Percentiles rank a stretch among this genome's conserved stretches.
Evolutionary conservation across 2,329 filamentous ascomycete genomes (phyloP).

Genomic region (Corniculantispora saksenae): DNA sequence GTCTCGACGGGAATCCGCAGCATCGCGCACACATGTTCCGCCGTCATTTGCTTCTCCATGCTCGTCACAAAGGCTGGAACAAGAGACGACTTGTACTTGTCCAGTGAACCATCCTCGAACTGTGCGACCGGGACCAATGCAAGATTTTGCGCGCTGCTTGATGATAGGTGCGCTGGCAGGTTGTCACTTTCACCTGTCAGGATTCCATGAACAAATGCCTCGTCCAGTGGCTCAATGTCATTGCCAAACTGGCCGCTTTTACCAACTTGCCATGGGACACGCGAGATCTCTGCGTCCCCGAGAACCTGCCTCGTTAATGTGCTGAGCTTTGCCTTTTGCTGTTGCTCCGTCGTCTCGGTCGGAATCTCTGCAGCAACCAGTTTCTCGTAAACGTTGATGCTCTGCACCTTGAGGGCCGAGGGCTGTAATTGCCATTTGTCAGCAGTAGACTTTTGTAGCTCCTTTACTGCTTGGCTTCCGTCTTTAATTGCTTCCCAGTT

Average conservation of each 20-base stretch:
- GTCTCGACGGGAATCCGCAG: conserved; percentile 20
- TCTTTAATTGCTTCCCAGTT: conserved; percentile 21
- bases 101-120: conserved; percentile 43
- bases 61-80: conserved; percentile 15
- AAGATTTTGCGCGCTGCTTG: neutral
- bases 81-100: conserved; percentile 16
- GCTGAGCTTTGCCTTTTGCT: neutral
- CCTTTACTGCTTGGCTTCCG: neutral
- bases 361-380: neutral
- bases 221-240: conserved; percentile 22
- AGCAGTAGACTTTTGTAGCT: conserved; percentile 3
- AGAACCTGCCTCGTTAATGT: neutral
- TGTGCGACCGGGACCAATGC: neutral
- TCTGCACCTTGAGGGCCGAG: neutral
- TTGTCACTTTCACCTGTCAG: conserved; percentile 81
- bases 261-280: conserved; percentile 13
- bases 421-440: neutral
- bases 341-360: neutral
- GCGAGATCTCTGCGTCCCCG: neutral
- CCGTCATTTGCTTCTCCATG: conserved; percentile 18
- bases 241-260: conserved; percentile 15
- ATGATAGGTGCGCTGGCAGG: neutral
- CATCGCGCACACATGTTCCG: conserved; percentile 20
- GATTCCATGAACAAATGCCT: conserved; percentile 75
- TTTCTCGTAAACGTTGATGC: neutral